Percentiles rank a stretch among this genome's conserved stretches.
Evolutionary conservation across 495 filamentous ascomycete species (phyloP).

Genomic region (Entonaema liquescens): DNA sequence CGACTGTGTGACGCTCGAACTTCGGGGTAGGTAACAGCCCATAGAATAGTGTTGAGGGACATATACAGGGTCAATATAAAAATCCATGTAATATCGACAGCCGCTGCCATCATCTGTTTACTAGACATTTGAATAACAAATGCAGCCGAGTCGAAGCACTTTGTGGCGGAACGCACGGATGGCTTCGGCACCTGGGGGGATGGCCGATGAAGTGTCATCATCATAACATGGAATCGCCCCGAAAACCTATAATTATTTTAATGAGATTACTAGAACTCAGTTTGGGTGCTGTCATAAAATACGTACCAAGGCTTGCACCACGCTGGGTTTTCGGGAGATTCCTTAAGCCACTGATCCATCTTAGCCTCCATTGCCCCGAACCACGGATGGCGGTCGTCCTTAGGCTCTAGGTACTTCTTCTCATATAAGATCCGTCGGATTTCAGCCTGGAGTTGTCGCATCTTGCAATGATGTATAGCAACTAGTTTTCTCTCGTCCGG

Average conservation of each 20-base stretch:
- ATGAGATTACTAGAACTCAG: constrained; percentile 1
- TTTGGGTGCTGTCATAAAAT: neutral
- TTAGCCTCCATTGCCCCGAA: constrained; percentile 80
- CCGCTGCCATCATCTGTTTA: constrained; percentile 74
- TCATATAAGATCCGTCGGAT: constrained; percentile 85
- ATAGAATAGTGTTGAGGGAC: constrained; percentile 85
- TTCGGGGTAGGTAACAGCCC: constrained; percentile 80
- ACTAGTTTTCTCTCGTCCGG: constrained; percentile 81
- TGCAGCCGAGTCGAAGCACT: constrained; percentile 81
- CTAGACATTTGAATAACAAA: constrained; percentile 81
- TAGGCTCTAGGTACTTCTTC: constrained; percentile 75
- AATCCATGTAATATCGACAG: constrained; percentile 89
- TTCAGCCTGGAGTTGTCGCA: constrained; percentile 88
- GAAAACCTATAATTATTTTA: constrained; percentile 68
- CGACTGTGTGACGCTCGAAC: constrained; percentile 73
- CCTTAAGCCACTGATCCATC: constrained; percentile 72
- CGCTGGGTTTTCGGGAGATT: constrained; percentile 54
- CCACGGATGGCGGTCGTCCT: constrained; percentile 83
- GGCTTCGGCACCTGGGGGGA: constrained; percentile 91
- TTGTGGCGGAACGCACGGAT: constrained; percentile 72
- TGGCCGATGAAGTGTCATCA: constrained; percentile 83
- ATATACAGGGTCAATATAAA: constrained; percentile 88
- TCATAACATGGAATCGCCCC: constrained; percentile 80
- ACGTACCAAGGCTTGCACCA: constrained; percentile 65
- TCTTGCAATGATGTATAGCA: constrained; percentile 90